These are phyloP conservation scores for Xylaria bambusicola DNA, from an alignment of 495 filamentous ascomycete genomes.

Conservation along the genomic window DNA sequence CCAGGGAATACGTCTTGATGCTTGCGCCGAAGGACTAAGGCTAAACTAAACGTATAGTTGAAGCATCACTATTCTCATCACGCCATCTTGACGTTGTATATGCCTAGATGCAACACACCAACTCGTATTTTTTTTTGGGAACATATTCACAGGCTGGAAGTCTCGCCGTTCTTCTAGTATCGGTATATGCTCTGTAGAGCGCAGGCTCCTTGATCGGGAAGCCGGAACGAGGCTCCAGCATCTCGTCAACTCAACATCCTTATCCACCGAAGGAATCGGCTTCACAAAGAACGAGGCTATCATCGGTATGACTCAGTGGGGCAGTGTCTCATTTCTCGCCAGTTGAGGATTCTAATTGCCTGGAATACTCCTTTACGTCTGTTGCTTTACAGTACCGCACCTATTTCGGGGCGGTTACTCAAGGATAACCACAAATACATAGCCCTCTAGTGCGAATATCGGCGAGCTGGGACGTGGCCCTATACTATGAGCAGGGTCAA, in stretches of 20 bases:
- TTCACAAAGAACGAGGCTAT: slow-evolving; percentile 27
- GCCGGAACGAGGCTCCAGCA: slow-evolving; percentile 4
- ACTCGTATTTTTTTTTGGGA: neutral
- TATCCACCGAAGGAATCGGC: neutral
- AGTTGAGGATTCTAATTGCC: slow-evolving; percentile 19
- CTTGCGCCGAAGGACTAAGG: slow-evolving; percentile 52
- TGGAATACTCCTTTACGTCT: slow-evolving; percentile 8
- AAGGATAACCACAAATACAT: neutral
- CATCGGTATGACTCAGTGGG: slow-evolving; percentile 29
- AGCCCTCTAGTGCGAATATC: slow-evolving; percentile 13
- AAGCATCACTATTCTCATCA: neutral
- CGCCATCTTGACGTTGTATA: neutral
- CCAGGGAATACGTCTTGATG: slow-evolving; percentile 85
- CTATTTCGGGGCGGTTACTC: slow-evolving; percentile 16
- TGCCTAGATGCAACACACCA: neutral
- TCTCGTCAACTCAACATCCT: neutral
- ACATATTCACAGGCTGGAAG: neutral
- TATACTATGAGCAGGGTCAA: slow-evolving; percentile 20
- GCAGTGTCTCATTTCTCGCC: slow-evolving; percentile 25
- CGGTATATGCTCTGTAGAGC: neutral
- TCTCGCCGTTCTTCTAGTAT: neutral
- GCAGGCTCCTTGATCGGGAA: neutral
- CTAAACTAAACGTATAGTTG: neutral
- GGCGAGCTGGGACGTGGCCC: slow-evolving; percentile 19
- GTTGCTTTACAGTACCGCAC: neutral